A percentile compares a stretch with the other conserved stretches of the same genome.
phyloP scores from a whole-genome alignment of 495 filamentous ascomycete species.

The Neurospora pannonica region DNA sequence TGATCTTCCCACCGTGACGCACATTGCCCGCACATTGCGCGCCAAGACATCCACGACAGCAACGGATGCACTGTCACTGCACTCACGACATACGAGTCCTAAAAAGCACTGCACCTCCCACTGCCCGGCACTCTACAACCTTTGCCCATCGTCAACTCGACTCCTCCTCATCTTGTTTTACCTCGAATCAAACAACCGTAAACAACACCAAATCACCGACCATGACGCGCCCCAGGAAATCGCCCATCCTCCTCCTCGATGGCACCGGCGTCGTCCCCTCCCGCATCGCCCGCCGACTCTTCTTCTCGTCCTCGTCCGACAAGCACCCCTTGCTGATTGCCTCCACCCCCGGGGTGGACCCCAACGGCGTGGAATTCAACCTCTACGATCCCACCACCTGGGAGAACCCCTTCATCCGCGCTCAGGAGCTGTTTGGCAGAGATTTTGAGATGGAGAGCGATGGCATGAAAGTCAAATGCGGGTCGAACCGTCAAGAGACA shows the following conservation, averaged over 20 bases:
- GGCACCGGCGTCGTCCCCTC: conserved; percentile 40
- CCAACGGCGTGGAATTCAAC: conserved; percentile 34
- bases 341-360: conserved; percentile 12
- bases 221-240: not conserved
- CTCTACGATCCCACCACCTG: conserved; percentile 37
- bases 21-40: not conserved
- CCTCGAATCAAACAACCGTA: not conserved
- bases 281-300: conserved; percentile 30
- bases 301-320: conserved; percentile 3
- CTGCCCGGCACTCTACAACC: not conserved
- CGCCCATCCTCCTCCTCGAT: conserved; percentile 34
- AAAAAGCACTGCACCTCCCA: not conserved
- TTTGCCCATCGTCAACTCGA: not conserved
- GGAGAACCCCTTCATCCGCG: conserved; percentile 16
- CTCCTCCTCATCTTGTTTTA: not conserved
- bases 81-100: not conserved
- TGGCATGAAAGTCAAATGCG: not conserved
- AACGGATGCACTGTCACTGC: not conserved
- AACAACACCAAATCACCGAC: not conserved
- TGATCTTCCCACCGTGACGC: not conserved
- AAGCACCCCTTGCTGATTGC: conserved; percentile 27
- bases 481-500: not conserved
- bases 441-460: not conserved
- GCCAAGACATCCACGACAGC: not conserved
- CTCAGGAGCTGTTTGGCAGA: not conserved